Base-by-base conservation (phyloP, 192 early-diverging fungal genomes). In the Spizellomyces punctatus region DNA sequence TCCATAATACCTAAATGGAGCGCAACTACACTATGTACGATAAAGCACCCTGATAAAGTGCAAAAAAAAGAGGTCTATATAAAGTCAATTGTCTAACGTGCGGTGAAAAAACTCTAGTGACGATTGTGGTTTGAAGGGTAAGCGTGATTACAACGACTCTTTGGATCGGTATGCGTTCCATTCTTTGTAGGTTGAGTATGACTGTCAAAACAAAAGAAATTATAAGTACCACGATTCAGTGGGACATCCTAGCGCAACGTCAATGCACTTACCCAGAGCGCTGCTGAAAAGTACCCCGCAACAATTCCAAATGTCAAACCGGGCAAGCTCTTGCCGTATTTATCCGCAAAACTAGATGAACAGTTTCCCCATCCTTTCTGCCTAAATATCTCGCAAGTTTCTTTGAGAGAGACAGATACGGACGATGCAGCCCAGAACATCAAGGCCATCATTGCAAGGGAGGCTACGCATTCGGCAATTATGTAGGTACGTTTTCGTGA, bases 241-340 rank as follows among this genome's bases (percentile, higher is more conserved):
- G 27, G 3, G 27, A 2, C 27, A 0, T 0, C 1, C 27, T 36
- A 36, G 27, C 27, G 27, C 27, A 36, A 36, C 27, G 27, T 36
- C 27, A 36, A 36, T 36, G 27, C 27, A 36, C 64, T 49, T 9
- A 68, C 66, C 66, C 66, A 68, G n/a, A 21, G 22, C 8, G 58
- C 58, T 14, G 52, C 66, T 16, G 66, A 59, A 19, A 54, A 57
- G 21, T 45, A 54, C 6, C 52, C 66, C 50, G 41, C 17, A 8
- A 68, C 27, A 58, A 68, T 19, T 6, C 66, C 66, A 57, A 68
- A 68, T 43, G 17, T 45, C 66, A 68, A 36, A 8, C 54, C 66
- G 0, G 54, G 21, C 5, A 22, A 19, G 6, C 52, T 36, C 22
- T 14, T 58, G 50, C 4, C 50, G 50, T 54, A 54, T 54, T 19